Base-by-base conservation (phyloP, 192 early-diverging fungal genomes). In the Obelidium mucronatum region DNA sequence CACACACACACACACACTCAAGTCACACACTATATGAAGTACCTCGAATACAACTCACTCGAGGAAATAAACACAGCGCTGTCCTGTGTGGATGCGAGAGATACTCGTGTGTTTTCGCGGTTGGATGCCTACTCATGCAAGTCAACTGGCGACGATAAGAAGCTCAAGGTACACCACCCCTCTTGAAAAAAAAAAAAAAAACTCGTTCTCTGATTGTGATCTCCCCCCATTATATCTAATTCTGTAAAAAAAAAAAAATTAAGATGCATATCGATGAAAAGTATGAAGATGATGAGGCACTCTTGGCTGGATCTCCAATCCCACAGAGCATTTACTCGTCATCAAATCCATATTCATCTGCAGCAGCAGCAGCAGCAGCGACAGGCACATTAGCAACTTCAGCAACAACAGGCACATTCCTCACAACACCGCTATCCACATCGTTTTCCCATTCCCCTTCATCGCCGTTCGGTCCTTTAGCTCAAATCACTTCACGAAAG, bases 51-150 rank as follows among this genome's bases (percentile, higher is more conserved):
- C 67, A 86, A 91, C 37, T 84, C 90, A 17, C 88, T 99, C 66
- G 94, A 95, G 67, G 83, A 88, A 58, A 86, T 99, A 58, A 99
- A 97, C 83, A 89, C 89, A 69, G 91, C 85, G 8, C 89, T 99
- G 30, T 87, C 89, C 40, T 97, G 92, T 82, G 91, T 95, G 54
- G 93, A 92, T 34, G 87, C 93, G 31, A 84, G 88, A 48, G 96
- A 99, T 81, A 91, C 89, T 79, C 52, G 72, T n/a, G 66, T 68
- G 15, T 68, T 68, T 30, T 33, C 66, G n/a, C 66, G 66, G 15
- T 79, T 97, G 31, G 97, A 99, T 83, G 91, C 94, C 30, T 99
- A 99, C 79, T 94, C 95, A 40, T 97, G 95, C 81, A 98, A 98
- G 82, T 90, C 88, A 54, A 96, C 95, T n/a, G 93, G 90, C 28